These are phyloP conservation scores for Gynostemma pentaphyllum DNA, from an alignment of 306 rosid species.

Conservation along the genomic window DNA sequence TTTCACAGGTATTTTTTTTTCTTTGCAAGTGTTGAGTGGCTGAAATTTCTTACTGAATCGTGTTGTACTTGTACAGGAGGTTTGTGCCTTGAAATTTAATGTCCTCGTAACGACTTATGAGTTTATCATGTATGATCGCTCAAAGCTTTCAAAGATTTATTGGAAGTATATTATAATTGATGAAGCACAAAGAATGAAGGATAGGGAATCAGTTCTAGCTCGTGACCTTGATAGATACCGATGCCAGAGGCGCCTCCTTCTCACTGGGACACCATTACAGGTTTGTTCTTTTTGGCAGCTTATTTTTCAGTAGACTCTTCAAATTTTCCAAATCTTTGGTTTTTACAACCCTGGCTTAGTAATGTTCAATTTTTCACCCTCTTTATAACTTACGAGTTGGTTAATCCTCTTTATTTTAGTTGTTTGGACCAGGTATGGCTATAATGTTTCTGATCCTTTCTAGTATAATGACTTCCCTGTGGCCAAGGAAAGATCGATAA, in stretches of 20 bases:
- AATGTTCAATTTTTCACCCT: background rate
- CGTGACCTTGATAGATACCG: slow-evolving; percentile 98
- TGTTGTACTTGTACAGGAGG: slow-evolving; percentile 43
- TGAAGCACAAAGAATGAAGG: slow-evolving; percentile 99
- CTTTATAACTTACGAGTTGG: no score
- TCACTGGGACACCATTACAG: slow-evolving; percentile 98
- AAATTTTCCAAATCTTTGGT: background rate
- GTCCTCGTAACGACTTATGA: slow-evolving; percentile 98
- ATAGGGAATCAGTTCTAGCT: slow-evolving; percentile 91
- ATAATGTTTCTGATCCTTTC: background rate
- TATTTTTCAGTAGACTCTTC: background rate
- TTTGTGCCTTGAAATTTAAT: slow-evolving; percentile 89
- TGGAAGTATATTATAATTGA: slow-evolving; percentile 98
- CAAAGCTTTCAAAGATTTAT: slow-evolving; percentile 86
- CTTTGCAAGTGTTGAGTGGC: slow-evolving; percentile 14
- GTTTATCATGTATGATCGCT: slow-evolving; percentile 98
- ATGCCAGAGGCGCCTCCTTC: slow-evolving; percentile 88
- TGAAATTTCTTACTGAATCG: slow-evolving; percentile 10
- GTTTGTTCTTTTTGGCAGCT: slow-evolving; percentile 22
- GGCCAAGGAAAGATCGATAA: background rate
- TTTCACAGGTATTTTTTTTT: slow-evolving; percentile 60
- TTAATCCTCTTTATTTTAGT: background rate
- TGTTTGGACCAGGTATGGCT: background rate
- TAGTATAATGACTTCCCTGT: background rate
- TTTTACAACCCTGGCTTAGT: background rate